phyloP scores from a whole-genome alignment of 192 early-diverging fungal genomes.

The Rhizoclosmatium globosum region DNA sequence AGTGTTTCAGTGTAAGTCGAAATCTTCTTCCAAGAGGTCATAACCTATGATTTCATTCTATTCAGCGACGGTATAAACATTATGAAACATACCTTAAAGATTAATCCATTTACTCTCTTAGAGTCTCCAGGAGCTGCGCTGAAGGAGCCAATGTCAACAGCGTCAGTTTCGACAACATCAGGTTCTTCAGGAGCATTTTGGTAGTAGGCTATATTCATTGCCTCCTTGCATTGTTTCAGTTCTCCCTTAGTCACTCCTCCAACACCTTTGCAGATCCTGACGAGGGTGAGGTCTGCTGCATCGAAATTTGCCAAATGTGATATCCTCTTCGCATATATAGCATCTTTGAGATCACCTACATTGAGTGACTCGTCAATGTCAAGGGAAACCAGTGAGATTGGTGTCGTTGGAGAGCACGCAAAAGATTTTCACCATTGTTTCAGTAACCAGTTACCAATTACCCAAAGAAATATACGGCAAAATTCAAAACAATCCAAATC shows the following conservation, averaged over 20 bases:
- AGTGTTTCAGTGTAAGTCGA: background rate
- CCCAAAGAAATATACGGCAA: no score
- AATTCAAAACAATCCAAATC: no score
- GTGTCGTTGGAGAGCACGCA: constrained; percentile 2
- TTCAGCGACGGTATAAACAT: background rate
- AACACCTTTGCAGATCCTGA: background rate
- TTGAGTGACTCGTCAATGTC: background rate
- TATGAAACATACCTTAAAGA: background rate
- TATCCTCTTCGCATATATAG: background rate
- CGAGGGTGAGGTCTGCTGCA: constrained; percentile 19
- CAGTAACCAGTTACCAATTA: background rate
- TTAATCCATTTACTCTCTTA: background rate
- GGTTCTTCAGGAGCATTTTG: background rate
- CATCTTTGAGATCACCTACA: background rate
- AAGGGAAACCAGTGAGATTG: background rate
- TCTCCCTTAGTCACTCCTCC: constrained; percentile 7
- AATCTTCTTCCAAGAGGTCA: background rate
- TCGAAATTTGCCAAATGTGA: constrained; percentile 5
- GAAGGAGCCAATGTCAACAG: background rate
- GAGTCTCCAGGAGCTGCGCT: background rate
- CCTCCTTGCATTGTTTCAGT: constrained; percentile 10
- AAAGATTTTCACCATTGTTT: background rate
- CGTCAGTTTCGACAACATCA: background rate
- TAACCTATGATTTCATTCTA: background rate
- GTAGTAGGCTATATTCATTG: background rate